Conservation (phyloP, 2,329 filamentous ascomycete genomes). For the Colletotrichum acutatum region DNA sequence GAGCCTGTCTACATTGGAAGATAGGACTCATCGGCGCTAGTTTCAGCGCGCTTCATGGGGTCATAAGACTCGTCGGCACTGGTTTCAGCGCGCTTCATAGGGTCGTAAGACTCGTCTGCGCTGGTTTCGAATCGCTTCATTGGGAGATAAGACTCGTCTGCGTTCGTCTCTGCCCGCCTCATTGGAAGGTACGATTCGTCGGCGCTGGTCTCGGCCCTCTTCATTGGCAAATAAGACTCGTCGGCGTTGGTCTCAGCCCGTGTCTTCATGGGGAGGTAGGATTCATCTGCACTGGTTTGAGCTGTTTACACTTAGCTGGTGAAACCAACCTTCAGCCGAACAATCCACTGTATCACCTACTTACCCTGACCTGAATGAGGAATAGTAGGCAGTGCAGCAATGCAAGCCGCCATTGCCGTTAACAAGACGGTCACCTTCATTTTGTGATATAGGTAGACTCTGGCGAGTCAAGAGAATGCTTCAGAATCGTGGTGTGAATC, state of each 20-base stretch:
- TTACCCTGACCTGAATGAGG: conserved; percentile 12
- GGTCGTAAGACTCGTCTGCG: conserved; percentile 13
- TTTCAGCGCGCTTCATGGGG: conserved; percentile 6
- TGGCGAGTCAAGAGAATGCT: neutral
- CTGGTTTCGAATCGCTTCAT: conserved; percentile 13
- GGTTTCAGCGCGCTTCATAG: conserved; percentile 4
- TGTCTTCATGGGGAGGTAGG: conserved; percentile 25
- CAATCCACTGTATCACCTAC: neutral
- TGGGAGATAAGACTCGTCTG: conserved; percentile 23
- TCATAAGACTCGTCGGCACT: conserved; percentile 13
- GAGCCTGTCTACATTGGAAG: conserved; percentile 1
- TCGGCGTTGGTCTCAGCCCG: conserved; percentile 20
- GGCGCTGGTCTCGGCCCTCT: conserved; percentile 11
- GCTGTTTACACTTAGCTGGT: neutral
- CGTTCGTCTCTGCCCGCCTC: conserved; percentile 13
- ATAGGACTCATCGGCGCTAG: conserved; percentile 22
- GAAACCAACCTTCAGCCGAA: neutral
- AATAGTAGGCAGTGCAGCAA: conserved; percentile 6
- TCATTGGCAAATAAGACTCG: conserved; percentile 26
- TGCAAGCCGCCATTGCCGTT: conserved; percentile 12
- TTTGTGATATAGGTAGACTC: neutral
- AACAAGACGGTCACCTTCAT: conserved; percentile 22
- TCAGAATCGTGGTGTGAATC: neutral
- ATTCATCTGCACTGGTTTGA: conserved; percentile 23
- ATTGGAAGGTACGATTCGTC: conserved; percentile 21